Base-by-base conservation (phyloP, 2,329 filamentous ascomycete genomes). In the Aureobasidium namibiae region DNA sequence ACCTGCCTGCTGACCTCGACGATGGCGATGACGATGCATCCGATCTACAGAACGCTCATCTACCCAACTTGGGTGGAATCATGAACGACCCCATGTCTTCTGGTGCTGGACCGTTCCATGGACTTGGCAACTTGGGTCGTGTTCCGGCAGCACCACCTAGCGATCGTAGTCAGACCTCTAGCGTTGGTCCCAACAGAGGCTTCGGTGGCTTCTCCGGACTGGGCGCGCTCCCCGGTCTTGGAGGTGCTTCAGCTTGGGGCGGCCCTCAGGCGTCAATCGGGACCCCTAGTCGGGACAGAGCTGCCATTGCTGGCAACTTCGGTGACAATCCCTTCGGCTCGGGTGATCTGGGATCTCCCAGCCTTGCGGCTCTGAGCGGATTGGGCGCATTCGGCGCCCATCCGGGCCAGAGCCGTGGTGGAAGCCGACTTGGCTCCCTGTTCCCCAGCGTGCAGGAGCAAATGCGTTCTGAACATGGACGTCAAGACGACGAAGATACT, bases 381-480 rank as follows among this genome's bases (percentile, higher is more conserved):
- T 75, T 91, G 6, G 84, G 85, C 54, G 82, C 80, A 4, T 91
- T 94, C 69, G 76, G 79, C 44, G 75, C 79, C 23, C 80, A 79
- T 59, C 76, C 78, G 39, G 78, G 78, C 60, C 67, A 66, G 9
- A 68, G 69, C 41, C 64, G 68, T 33, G 80, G 78, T 59, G 75
- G 84, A 7, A 86, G 86, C 53, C 95, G 92, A 73, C 79, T 96
- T 39, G 88, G 89, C 2, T 92, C 90, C 1, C 77, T 99, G 24
- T 96, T 99, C 68, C 92, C 92, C 1, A 86, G 88, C 4, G 92
- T 95, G 88, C 92, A 96, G 74, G 89, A 91, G 36, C 90, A 95
- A 71, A 92, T 95, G 87, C 88, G 91, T 61, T 76, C 79, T 26
- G 73, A 76, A 21, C 69, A 71, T 38, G 65, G 65, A 31, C 67